Percentiles rank a stretch among this genome's conserved stretches.
These are phyloP conservation scores for Dunaliella primolecta DNA, from an alignment of 139 green algal genomes.

Conservation along the genomic window DNA sequence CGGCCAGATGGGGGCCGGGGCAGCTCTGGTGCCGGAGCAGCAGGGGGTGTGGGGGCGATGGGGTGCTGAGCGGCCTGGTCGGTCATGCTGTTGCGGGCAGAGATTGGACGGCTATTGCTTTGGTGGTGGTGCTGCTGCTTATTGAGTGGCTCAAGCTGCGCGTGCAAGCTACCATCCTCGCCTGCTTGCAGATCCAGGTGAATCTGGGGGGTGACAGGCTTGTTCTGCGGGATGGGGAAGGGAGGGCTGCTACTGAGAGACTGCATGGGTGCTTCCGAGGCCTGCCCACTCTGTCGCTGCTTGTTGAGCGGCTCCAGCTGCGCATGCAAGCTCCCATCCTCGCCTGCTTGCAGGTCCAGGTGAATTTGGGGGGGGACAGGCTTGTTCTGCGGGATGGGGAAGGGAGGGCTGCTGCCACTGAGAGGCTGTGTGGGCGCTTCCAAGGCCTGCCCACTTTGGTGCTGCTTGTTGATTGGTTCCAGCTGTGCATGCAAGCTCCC, in stretches of 20 bases:
- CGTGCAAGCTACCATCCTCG: not conserved
- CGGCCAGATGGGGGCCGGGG: not conserved
- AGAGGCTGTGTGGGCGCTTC: no score
- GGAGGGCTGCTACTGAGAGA: no score
- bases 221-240: slow-evolving; percentile 6
- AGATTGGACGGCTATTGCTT: not conserved
- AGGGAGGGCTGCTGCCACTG: no score
- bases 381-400: no score
- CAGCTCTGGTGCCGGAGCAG: slow-evolving; percentile 1
- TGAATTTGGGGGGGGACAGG: not conserved
- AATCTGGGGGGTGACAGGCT: not conserved
- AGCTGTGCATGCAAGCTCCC: not conserved
- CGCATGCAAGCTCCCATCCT: not conserved
- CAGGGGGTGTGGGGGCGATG: not conserved
- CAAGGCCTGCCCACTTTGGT: no score
- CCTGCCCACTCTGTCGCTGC: not conserved
- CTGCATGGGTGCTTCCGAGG: no score
- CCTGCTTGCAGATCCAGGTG: not conserved
- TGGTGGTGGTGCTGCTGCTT: not conserved
- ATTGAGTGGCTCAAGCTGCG: not conserved
- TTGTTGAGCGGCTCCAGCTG: not conserved
- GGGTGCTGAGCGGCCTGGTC: not conserved
- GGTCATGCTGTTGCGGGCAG: not conserved
- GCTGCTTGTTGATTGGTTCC: not conserved
- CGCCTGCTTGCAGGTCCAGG: not conserved